Percentiles rank a stretch among this genome's conserved stretches.
Evolutionary conservation across 495 filamentous ascomycete genomes (phyloP).

Genomic region (Penicillium malachiteum): DNA sequence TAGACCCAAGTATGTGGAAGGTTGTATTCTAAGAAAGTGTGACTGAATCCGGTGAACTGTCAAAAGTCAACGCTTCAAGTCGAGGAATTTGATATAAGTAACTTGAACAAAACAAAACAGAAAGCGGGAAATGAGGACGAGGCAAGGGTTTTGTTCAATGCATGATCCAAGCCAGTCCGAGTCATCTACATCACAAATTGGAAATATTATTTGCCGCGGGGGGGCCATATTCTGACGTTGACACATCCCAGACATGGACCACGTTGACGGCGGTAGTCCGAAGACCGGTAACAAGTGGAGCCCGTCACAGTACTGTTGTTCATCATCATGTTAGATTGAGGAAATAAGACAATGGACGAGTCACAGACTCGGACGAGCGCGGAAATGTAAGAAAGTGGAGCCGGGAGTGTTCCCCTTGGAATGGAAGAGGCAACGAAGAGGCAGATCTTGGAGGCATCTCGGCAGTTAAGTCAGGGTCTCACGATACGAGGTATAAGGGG

Average conservation of each 20-base stretch:
- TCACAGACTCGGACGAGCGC: conserved; percentile 1
- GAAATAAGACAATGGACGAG: conserved; percentile 1
- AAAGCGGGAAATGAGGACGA: conserved; percentile 16
- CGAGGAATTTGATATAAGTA: conserved; percentile 12
- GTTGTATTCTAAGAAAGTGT: conserved; percentile 20
- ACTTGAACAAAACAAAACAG: not conserved
- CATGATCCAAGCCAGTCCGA: conserved; percentile 3
- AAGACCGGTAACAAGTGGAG: conserved; percentile 17
- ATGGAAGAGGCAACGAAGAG: conserved; percentile 15
- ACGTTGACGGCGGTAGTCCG: conserved; percentile 19
- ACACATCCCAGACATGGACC: conserved; percentile 16
- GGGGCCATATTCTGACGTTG: conserved; percentile 9
- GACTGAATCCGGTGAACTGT: conserved; percentile 20
- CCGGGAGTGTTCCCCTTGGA: not conserved
- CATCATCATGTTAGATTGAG: no score
- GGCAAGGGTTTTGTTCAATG: conserved; percentile 25
- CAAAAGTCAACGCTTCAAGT: not conserved
- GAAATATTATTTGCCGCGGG: conserved; percentile 16
- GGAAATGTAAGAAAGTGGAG: not conserved
- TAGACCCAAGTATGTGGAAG: conserved; percentile 19
- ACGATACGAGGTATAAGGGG: not conserved
- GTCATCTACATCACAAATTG: conserved; percentile 9
- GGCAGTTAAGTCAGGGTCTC: not conserved
- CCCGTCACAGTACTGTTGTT: not conserved
- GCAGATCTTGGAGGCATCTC: not conserved